A percentile compares a stretch with the other conserved stretches of the same genome.
Conservation (phyloP, 1,284 basidiomycete species). For the Puccinia polysora region DNA sequence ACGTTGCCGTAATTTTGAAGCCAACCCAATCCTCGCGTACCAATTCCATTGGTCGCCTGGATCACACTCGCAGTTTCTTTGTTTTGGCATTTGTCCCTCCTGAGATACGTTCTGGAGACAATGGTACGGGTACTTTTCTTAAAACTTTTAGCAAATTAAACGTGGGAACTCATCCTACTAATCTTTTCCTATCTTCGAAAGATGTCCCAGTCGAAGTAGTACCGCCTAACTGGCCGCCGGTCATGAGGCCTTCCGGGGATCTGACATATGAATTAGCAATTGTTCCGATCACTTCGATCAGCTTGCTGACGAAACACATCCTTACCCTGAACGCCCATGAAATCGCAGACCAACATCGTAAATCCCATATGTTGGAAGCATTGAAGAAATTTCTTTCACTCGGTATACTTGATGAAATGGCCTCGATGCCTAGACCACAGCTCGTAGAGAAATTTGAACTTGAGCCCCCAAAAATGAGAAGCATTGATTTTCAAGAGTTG, state of each 20-base stretch:
- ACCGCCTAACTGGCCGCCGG: conserved; percentile 63
- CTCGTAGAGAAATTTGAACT: conserved; percentile 48
- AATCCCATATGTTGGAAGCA: conserved; percentile 62
- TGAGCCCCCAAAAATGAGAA: conserved; percentile 75
- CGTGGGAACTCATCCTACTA: conserved; percentile 1
- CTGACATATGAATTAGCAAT: conserved; percentile 67
- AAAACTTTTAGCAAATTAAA: conserved; percentile 33
- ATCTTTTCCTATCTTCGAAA: conserved; percentile 51
- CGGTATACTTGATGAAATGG: conserved; percentile 58
- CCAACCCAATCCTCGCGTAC: conserved; percentile 58
- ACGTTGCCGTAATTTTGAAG: conserved; percentile 72
- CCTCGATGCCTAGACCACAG: conserved; percentile 31
- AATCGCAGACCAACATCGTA: conserved; percentile 65
- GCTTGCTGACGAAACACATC: conserved; percentile 62
- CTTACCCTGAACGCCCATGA: conserved; percentile 65
- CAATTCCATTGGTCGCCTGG: conserved; percentile 55
- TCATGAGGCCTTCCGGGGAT: conserved; percentile 58
- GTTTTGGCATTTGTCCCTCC: conserved; percentile 65
- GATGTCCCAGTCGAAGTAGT: conserved; percentile 58
- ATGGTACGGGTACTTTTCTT: conserved; percentile 56
- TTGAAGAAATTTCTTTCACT: conserved; percentile 50
- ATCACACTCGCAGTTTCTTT: conserved; percentile 62
- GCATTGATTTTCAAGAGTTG: conserved; percentile 87
- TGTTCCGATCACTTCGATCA: conserved; percentile 70
- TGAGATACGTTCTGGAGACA: conserved; percentile 53